Base-by-base conservation (phyloP, 2,329 filamentous ascomycete species). In the Clonostachys rosea region DNA sequence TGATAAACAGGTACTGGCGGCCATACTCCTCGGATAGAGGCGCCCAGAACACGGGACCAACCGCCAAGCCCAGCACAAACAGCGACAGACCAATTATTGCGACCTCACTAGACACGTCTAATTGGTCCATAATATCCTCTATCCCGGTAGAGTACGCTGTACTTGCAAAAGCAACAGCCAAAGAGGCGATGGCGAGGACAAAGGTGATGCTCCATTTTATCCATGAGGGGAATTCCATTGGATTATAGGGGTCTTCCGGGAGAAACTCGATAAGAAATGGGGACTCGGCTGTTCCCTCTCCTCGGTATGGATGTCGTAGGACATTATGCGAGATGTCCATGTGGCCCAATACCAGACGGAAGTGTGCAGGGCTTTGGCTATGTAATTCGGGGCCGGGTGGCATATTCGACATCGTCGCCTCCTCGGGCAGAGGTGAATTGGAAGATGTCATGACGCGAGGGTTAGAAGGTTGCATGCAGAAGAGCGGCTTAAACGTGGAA, bases 31-130 rank as follows among this genome's bases (percentile, higher is more conserved):
- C 81, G 20, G 70, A 76, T 6, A 84, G 57, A 2, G 54, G 54
- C n/a, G 53, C 54, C 53, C 54, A 56, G 2, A 56, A 44, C 4
- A 54, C 40, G 10, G 54, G 54, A 2, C 54, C 54, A 11, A 56
- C 35, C 1, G 52, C 54, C 16, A 81, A 81, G 4, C 78, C 78
- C 4, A 81, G 53, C 6, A 83, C 78, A 59, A 80, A 83, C 1
- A 83, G 64, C 5, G 79, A 81, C 12, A 84, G 68, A 11, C 80
- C 80, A 11, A 92, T 61, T 5, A 89, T 92, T 17, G 84, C 86
- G 16, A 92, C 76, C 39, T 87, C 69, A 45, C 76, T 75, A 1
- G 84, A 85, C 52, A 76, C 75, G 51, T 77, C 66, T 55, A 95
- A 91, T 51, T 92, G 85, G 13, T 70, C 66, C 48, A 81, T 79